Base-by-base conservation (phyloP, 2,329 filamentous ascomycete genomes). In the Diaporthe amygdali region DNA sequence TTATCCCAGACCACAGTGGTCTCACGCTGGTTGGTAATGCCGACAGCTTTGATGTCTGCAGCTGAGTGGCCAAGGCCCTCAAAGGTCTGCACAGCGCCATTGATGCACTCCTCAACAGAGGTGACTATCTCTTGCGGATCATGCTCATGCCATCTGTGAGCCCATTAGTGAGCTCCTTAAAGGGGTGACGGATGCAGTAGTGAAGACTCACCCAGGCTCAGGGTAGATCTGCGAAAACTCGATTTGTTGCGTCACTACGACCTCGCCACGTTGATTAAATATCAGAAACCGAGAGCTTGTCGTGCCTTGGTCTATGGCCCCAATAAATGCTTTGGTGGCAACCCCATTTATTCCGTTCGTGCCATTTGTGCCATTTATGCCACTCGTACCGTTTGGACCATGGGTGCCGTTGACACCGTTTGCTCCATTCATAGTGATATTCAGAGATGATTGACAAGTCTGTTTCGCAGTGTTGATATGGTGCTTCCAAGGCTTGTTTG, bases 261-360 rank as follows among this genome's bases (percentile, higher is more conserved):
- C 93, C 71, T 93, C 90, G 70, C 95, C 94, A 49, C 89, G 84
- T 74, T 90, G 90, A 81, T 97, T 91, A 83, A 97, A 97, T 79
- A 98, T 95, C 76, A 97, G 89, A 82, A 97, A 97, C 44, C 95
- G 90, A 47, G 94, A 94, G 73, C 93, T 96, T 46, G 95, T 97
- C 17, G 95, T 97, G 71, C 95, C 95, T 78, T 97, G 94, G 79
- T 97, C 95, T 79, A 97, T 95, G 76, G 93, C 94, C 72, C 94
- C 95, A 72, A 97, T 91, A 78, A 94, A 97, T n/a, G 44, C 20
- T 27, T 64, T 27, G 41, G 41, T 2, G n/a, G 44, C 30, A 34
- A 12, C 27, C 14, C 44, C 59, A 25, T 64, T 47, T 47, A 25
- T 44, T 10, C 27, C 27, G 34, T 63, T 47, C 1, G 41, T 27